Conservation (phyloP, 257 asterid genomes). For the Capsicum pubescens region DNA sequence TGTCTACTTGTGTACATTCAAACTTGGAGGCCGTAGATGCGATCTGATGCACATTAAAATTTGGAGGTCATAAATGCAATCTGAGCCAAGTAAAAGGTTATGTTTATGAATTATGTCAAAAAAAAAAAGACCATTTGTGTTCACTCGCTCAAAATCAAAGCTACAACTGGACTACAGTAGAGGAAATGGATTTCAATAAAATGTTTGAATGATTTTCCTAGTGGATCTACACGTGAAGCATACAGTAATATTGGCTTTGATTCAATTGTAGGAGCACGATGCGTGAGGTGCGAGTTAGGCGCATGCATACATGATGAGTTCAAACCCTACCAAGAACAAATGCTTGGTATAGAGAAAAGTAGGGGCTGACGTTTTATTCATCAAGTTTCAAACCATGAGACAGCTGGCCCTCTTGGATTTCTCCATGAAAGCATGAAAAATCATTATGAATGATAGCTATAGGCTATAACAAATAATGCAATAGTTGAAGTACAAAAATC, state of each 20-base stretch:
- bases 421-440: neutral
- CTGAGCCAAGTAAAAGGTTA: no score
- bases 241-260: neutral
- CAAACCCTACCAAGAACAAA: neutral
- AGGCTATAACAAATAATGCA: no score
- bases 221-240: neutral
- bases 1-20: no score
- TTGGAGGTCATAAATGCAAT: no score
- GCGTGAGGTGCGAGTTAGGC: neutral
- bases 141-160: no score
- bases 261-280: neutral
- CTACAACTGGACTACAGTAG: no score
- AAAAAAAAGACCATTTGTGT: no score
- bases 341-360: neutral
- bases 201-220: neutral
- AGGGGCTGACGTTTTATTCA: neutral
- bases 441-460: no score
- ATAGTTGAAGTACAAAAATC: no score
- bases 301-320: neutral
- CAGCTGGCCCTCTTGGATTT: neutral
- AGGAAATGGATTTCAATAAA: neutral
- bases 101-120: no score
- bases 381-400: neutral
- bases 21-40: no score
- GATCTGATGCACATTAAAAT: no score